phyloP scores from a whole-genome alignment of 805 yeast genomes.

The Diddensiella caesifluorescens region DNA sequence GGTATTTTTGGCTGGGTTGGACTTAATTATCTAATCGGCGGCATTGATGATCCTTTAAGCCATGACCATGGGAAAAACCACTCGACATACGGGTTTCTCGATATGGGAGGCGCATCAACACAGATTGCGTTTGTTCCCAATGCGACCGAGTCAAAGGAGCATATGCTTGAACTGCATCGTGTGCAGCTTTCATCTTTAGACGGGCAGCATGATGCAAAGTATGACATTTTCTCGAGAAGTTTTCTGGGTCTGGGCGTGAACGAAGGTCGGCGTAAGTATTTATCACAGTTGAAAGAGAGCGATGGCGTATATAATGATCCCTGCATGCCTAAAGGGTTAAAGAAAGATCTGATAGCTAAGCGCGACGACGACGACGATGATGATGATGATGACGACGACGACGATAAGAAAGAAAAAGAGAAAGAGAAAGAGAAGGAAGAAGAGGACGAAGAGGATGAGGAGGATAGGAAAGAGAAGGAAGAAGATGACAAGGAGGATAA shows the following conservation, averaged over 20 bases:
- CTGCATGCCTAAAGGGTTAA: slow-evolving; percentile 68
- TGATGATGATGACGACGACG: slow-evolving; percentile 17
- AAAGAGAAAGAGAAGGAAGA: slow-evolving; percentile 7
- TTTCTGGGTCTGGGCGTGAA: slow-evolving; percentile 99
- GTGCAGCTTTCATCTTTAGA: slow-evolving; percentile 64
- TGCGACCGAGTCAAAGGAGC: slow-evolving; percentile 51
- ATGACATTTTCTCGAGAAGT: slow-evolving; percentile 87
- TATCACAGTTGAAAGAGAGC: slow-evolving; percentile 26
- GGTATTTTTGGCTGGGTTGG: slow-evolving; percentile 96
- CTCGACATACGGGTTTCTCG: slow-evolving; percentile 83
- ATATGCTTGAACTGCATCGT: slow-evolving; percentile 64
- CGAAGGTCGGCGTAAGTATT: slow-evolving; percentile 74
- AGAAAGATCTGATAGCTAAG: slow-evolving; percentile 14
- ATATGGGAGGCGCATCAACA: slow-evolving; percentile 99
- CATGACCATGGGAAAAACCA: slow-evolving; percentile 25
- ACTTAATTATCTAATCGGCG: slow-evolving; percentile 74
- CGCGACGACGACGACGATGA: slow-evolving; percentile 13
- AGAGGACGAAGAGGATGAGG: slow-evolving; percentile 7
- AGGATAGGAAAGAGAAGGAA: slow-evolving; percentile 18
- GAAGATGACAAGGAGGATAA: slow-evolving; percentile 9
- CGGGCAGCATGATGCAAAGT: slow-evolving; percentile 31
- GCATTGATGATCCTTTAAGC: slow-evolving; percentile 38
- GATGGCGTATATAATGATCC: slow-evolving; percentile 53
- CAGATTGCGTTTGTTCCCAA: slow-evolving; percentile 90
- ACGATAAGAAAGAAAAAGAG: slow-evolving; percentile 12